Evolutionary conservation across 2,329 filamentous ascomycete genomes (phyloP), one percentile per base, ranked within the genome.

Genomic region (Hypoxylon sp.): DNA sequence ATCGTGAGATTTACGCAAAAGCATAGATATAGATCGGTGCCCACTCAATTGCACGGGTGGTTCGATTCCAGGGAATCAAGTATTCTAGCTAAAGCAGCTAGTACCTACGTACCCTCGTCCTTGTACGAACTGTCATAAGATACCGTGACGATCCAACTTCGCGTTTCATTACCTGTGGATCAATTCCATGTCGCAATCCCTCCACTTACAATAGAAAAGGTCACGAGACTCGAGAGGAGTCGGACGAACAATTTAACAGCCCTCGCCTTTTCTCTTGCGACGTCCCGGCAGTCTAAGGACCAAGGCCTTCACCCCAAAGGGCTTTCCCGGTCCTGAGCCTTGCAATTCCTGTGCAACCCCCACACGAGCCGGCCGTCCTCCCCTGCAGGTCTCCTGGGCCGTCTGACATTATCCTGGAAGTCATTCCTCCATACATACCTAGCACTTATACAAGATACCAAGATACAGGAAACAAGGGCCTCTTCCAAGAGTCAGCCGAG

Each of bases 131-230:
- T 50, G 58, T 65, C 59, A 58, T 62, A 62, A 65, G 62, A 59
- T 54, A 54, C 48, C 49, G 62, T 56, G 65, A 51, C 61, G 62
- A 65, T 67, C 62, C 58, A 55, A 64, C 64, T 8, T 56, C 46
- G 61, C 59, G 62, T 64, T 68, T 58, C 62, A 68, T 68, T 55
- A 48, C 19, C 63, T 43, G 65, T 68, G 65, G 65, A 68, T 62
- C 65, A 51, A 48, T 37, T 63, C 50, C 50, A 61, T 62, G 65
- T 63, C 60, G 62, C 65, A 66, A 64, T 64, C 54, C 60, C 57
- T 68, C 65, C 56, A 59, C 59, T 57, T 43, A 41, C 43, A 43
- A 53, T 48, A 59, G 57, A 59, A 65, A 61, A 56, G 62, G 62
- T 68, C 63, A 68, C 65, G 59, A 61, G 65, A 61, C 47, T 53